Base-by-base conservation (phyloP, 208 protist species). In the Crithidia brevicula region DNA sequence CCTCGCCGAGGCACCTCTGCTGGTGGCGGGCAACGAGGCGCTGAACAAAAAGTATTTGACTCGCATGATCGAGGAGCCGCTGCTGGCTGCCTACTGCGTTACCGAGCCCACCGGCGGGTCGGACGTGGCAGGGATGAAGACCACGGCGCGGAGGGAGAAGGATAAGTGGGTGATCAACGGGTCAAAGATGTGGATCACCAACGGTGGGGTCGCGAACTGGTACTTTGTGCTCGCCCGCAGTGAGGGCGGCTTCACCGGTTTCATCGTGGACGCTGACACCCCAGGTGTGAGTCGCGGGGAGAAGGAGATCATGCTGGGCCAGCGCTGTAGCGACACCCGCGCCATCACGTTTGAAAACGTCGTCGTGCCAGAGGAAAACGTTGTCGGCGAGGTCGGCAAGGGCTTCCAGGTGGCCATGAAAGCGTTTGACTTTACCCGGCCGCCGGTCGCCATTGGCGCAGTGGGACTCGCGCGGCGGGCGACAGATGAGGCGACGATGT, bases 181-280 rank as follows among this genome's bases (percentile, higher is more conserved):
- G 8, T 62, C 78, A 49, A 97, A 98, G 80, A 98, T 98, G 95
- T 98, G 95, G 95, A 98, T 97, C 76, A 98, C 95, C 30, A 97
- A 97, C 74, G 95, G 89, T 42, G 91, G 91, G 8, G 85, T 95
- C 9, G 92, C 94, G 28, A 93, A 93, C 80, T 98, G 94, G 94
- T 97, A 81, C 79, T 98, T 96, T 68, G 72, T 96, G 18, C 81
- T 98, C 15, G 82, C 93, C 11, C 84, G 85, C 23, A 87, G 72
- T 42, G 81, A 90, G 18, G 77, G 84, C 20, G 88, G 83, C 36
- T 96, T 94, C 66, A 81, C 92, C n/a, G 88, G 83, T 46, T 96
- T 97, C 64, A 85, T 97, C 43, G 79, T 98, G 23, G 94, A 97
- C 66, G 89, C 71, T 51, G 81, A 98, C 72, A 83, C 85, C 7